Conservation (phyloP, 78 protist genomes). For the Neovahlkampfia damariscottae region DNA sequence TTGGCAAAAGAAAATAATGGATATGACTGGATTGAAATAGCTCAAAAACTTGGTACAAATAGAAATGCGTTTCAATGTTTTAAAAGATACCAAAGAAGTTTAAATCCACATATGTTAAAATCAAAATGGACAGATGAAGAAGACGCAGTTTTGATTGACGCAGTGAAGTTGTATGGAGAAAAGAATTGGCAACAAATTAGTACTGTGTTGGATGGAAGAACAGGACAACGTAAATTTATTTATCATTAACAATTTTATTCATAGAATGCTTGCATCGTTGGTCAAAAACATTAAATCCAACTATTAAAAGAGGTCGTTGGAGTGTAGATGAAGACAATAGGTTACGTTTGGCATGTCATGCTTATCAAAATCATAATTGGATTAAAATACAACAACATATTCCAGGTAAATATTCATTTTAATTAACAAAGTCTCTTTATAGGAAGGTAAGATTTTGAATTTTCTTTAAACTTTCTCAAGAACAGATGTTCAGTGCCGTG, state of each 20-base stretch:
- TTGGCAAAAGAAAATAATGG: background rate
- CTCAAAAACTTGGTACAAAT: background rate
- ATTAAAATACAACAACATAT: conserved; percentile 1
- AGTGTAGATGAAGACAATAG: conserved; percentile 13
- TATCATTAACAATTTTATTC: too few relatives aligned
- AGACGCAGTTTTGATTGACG: background rate
- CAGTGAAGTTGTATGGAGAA: conserved; percentile 19
- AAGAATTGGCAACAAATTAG: conserved; percentile 33
- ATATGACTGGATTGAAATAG: conserved; percentile 11
- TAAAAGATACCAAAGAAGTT: background rate
- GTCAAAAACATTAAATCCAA: conserved; percentile 17
- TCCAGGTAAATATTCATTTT: too few relatives aligned
- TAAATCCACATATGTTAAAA: background rate
- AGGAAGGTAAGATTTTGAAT: too few relatives aligned
- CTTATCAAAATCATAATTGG: conserved; percentile 16
- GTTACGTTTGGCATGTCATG: background rate
- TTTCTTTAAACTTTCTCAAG: too few relatives aligned
- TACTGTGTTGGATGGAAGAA: background rate
- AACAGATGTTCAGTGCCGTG: conserved; percentile 43
- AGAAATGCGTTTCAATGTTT: conserved; percentile 9
- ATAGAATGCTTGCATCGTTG: conserved; percentile 32
- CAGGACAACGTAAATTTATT: too few relatives aligned
- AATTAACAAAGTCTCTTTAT: too few relatives aligned
- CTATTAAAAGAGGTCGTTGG: conserved; percentile 21
- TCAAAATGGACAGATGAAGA: conserved; percentile 1